A percentile compares a stretch with the other conserved stretches of the same genome.
phyloP scores from a whole-genome alignment of 805 yeast genomes.

The Ogataea naganishii region DNA sequence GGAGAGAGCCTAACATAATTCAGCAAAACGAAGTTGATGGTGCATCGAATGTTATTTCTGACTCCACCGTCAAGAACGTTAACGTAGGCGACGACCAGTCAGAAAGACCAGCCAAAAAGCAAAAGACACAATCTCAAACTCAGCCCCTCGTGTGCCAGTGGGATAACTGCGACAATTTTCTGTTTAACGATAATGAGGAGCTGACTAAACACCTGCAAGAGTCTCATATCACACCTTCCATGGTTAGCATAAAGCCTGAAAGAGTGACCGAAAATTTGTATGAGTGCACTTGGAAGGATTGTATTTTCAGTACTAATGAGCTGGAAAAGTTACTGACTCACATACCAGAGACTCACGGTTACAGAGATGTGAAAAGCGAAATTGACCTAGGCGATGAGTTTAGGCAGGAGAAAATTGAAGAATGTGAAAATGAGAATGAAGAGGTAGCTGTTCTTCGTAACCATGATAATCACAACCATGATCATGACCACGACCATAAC shows the following conservation, averaged over 20 bases:
- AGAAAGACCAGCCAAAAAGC: slow-evolving; percentile 25
- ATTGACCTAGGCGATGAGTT: slow-evolving; percentile 1
- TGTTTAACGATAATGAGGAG: slow-evolving; percentile 28
- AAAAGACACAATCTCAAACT: slow-evolving; percentile 27
- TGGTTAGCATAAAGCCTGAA: slow-evolving; percentile 1
- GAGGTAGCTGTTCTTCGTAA: slow-evolving; percentile 1
- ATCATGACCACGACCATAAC: background rate
- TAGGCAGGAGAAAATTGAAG: slow-evolving; percentile 10
- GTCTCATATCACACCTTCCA: slow-evolving; percentile 30
- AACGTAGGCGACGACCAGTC: slow-evolving; percentile 1
- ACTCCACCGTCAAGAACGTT: slow-evolving; percentile 2
- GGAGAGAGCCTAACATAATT: too few species aligned
- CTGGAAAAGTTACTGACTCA: slow-evolving; percentile 51
- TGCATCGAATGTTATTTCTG: too few species aligned
- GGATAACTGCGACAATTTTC: slow-evolving; percentile 47
- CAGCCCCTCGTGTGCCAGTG: slow-evolving; percentile 45
- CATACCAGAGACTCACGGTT: slow-evolving; percentile 39
- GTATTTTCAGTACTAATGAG: slow-evolving; percentile 49
- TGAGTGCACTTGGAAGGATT: slow-evolving; percentile 71
- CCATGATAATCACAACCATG: slow-evolving; percentile 3
- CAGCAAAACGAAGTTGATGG: background rate
- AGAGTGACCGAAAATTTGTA: slow-evolving; percentile 8
- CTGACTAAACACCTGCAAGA: slow-evolving; percentile 45
- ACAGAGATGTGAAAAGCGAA: slow-evolving; percentile 17
- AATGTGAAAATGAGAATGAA: slow-evolving; percentile 8